Evolutionary conservation across 345 rosid species (phyloP).

Genomic region (Psidium guajava): DNA sequence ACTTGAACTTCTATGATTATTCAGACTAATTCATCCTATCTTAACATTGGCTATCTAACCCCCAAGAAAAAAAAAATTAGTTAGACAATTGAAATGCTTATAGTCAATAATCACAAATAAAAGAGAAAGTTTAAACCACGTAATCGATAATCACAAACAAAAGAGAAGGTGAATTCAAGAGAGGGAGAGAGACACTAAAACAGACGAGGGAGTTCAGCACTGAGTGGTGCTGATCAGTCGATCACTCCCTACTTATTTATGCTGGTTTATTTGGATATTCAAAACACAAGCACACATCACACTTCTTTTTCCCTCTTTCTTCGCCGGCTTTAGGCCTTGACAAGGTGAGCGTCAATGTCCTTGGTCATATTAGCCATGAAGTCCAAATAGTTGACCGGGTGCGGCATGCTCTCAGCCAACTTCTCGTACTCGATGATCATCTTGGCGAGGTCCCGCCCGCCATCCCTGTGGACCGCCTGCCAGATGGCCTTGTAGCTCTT

Average conservation of each 20-base stretch:
- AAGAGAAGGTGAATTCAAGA: background rate
- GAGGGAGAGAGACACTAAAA: background rate
- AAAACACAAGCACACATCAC: background rate
- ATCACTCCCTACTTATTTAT: background rate
- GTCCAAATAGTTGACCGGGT: constrained; percentile 6
- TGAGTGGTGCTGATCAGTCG: background rate
- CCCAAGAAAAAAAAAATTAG: no score
- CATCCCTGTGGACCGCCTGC: background rate
- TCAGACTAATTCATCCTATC: background rate
- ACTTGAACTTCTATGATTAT: background rate
- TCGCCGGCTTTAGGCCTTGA: background rate
- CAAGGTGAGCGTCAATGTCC: background rate
- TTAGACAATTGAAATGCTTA: background rate
- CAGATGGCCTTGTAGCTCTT: background rate
- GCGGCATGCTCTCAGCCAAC: constrained; percentile 1
- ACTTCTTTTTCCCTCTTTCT: background rate
- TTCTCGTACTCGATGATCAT: constrained; percentile 11
- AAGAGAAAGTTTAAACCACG: background rate
- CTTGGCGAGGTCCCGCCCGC: background rate
- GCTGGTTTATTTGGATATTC: background rate
- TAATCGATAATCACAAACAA: background rate
- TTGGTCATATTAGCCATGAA: background rate
- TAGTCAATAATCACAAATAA: background rate
- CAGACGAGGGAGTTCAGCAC: background rate
- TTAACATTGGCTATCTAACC: background rate